These are phyloP conservation scores for Boechera divaricarpa DNA, from an alignment of 345 rosid species.

Conservation along the genomic window DNA sequence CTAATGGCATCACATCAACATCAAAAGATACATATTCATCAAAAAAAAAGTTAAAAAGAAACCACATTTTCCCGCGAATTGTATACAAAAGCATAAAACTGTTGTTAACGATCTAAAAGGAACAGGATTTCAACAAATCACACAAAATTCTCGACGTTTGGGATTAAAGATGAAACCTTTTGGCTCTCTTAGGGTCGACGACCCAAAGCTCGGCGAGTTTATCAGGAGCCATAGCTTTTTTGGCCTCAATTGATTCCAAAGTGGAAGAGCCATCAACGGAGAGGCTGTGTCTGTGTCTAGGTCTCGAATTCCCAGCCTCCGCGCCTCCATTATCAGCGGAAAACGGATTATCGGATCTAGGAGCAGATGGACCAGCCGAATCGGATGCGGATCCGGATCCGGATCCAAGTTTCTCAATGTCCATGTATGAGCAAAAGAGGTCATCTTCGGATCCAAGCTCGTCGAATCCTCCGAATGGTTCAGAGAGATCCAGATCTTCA, in stretches of 20 bases:
- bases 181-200: constrained; percentile 84
- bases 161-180: constrained; percentile 59
- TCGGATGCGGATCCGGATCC: constrained; percentile 53
- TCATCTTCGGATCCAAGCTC: constrained; percentile 85
- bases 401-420: constrained; percentile 79
- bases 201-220: constrained; percentile 90
- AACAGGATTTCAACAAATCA: constrained; percentile 11
- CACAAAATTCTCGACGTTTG: not conserved
- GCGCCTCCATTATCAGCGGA: constrained; percentile 26
- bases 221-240: constrained; percentile 96
- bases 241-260: constrained; percentile 77
- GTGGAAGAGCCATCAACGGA: constrained; percentile 71
- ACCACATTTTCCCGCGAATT: constrained; percentile 30
- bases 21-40: constrained; percentile 10
- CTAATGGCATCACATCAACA: constrained; percentile 33
- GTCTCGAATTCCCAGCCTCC: constrained; percentile 38
- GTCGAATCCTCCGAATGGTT: constrained; percentile 58
- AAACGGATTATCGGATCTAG: constrained; percentile 43
- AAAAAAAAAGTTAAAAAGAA: constrained; percentile 21
- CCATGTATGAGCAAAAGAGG: constrained; percentile 78
- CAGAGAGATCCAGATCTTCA: constrained; percentile 72
- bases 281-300: constrained; percentile 85
- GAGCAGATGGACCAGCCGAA: constrained; percentile 51
- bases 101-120: constrained; percentile 5
- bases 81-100: constrained; percentile 12